Evolutionary conservation across 1,284 basidiomycete genomes (phyloP), one percentile per base, ranked within the genome.

Genomic region (Microbotryum intermedium): DNA sequence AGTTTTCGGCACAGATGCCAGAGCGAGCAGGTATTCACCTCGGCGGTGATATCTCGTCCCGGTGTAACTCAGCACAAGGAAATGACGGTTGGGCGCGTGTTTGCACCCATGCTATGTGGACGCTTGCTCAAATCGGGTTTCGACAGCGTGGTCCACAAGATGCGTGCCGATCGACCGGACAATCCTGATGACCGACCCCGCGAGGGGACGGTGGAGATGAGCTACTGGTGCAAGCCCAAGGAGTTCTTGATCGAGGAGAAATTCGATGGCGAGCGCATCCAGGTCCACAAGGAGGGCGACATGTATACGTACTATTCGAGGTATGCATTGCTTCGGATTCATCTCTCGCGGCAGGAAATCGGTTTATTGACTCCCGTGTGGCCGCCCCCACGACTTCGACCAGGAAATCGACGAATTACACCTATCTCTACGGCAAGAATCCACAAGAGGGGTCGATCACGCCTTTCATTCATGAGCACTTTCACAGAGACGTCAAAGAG

Each of bases 321-420:
- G 89, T 86, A 58, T 55, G 75, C 62, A 16, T 34, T 39, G 6
- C 20, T 20, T 39, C 21, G 0, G 0, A 63, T 42, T 20, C 18
- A 44, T 8, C n/a, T 61, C n/a, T 47, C 23, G 21, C 61, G n/a
- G 51, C 29, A 55, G 58, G 58, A 59, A 20, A 43, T 44, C 30
- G 10, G 13, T 5, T 11, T 16, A 13, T 39, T 47, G 8, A 64
- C 44, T 44, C 50, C 49, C 39, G 59, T n/a, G 48, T 18, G 25
- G 11, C 43, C 53, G 50, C 42, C 13, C 25, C 2, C 7, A 23
- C 21, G 16, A 44, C 21, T 4, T 13, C 2, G 1, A 25, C 20
- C 57, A 90, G 91, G 72, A 94, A 94, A 72, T 89, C 88, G 9
- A 94, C 92, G 69, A 87, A 93, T 68, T 95, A 95, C 73, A 94